These are phyloP conservation scores for Neobulgaria alba DNA, from an alignment of 2,329 filamentous ascomycete genomes.

Conservation along the genomic window DNA sequence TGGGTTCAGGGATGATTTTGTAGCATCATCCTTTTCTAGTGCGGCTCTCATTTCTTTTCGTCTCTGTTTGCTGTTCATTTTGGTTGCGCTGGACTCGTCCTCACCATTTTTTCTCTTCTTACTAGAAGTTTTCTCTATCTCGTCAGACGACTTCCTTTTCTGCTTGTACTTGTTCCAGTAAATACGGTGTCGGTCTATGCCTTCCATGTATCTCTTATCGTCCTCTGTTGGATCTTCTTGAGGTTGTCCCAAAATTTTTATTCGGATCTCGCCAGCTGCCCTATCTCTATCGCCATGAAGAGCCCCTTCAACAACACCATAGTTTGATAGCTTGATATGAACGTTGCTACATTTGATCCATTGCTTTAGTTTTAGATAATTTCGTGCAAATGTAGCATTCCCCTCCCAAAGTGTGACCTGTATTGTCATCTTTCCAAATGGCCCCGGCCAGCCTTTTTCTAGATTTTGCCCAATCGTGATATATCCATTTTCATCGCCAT, in stretches of 20 bases:
- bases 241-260: conserved; percentile 42
- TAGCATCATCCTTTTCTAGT: conserved; percentile 22
- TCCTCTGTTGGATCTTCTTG: conserved; percentile 34
- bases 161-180: conserved; percentile 43
- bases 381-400: conserved; percentile 51
- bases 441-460: conserved; percentile 56
- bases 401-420: conserved; percentile 63
- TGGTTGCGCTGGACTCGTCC: conserved; percentile 12
- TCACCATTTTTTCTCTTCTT: conserved; percentile 20
- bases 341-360: conserved; percentile 66
- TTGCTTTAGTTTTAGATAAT: conserved; percentile 46
- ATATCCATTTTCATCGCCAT: conserved; percentile 52
- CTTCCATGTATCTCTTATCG: conserved; percentile 43
- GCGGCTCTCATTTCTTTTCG: conserved; percentile 25
- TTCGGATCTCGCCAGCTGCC: conserved; percentile 44
- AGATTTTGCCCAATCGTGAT: conserved; percentile 25
- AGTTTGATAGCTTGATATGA: conserved; percentile 53
- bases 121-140: conserved; percentile 31
- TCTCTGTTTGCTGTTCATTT: conserved; percentile 21
- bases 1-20: background rate
- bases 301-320: conserved; percentile 39
- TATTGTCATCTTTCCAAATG: conserved; percentile 63
- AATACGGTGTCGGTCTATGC: conserved; percentile 53
- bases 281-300: conserved; percentile 60
- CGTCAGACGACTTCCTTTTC: conserved; percentile 30